Conservation (phyloP, 176 grass and related monocot species). For the Metroxylon sagu region DNA sequence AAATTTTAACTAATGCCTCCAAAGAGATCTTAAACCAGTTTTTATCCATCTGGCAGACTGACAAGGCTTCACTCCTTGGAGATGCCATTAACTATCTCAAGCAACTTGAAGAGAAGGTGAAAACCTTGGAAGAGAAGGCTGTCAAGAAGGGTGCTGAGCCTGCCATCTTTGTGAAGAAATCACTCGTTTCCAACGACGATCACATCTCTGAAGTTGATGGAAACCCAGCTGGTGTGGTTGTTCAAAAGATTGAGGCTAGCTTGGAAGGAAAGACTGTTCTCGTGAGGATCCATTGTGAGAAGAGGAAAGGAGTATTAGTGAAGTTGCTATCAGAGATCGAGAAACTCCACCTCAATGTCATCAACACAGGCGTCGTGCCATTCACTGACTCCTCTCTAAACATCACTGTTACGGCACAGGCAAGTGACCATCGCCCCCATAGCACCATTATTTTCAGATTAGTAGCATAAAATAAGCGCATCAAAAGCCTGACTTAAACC, state of each 20-base stretch:
- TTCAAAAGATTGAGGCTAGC: slow-evolving; percentile 1
- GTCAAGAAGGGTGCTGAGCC: too few species aligned
- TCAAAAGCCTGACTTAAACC: too few species aligned
- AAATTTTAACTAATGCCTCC: too few species aligned
- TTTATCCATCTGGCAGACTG: slow-evolving; percentile 9
- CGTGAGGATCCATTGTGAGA: slow-evolving; percentile 17
- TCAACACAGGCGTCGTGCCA: slow-evolving; percentile 17
- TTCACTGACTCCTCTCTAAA: slow-evolving; percentile 11
- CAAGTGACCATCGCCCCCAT: neutral
- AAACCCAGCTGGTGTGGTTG: too few species aligned
- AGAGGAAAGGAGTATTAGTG: slow-evolving; percentile 31
- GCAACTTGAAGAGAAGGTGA: slow-evolving; percentile 8
- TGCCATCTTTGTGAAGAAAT: too few species aligned
- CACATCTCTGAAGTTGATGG: too few species aligned
- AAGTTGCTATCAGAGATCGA: slow-evolving; percentile 28
- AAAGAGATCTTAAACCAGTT: too few species aligned
- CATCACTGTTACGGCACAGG: slow-evolving; percentile 29
- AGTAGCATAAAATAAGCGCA: too few species aligned
- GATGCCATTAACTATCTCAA: slow-evolving; percentile 25
- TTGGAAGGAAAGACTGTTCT: slow-evolving; percentile 16
- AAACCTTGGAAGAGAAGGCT: slow-evolving; percentile 3
- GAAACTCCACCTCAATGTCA: slow-evolving; percentile 16
- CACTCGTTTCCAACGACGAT: too few species aligned
- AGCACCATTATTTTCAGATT: too few species aligned
- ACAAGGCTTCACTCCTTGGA: slow-evolving; percentile 27